A percentile compares a stretch with the other conserved stretches of the same genome.
These are phyloP conservation scores for Penicillium simplicissimum DNA, from an alignment of 495 filamentous ascomycete species.

Conservation along the genomic window DNA sequence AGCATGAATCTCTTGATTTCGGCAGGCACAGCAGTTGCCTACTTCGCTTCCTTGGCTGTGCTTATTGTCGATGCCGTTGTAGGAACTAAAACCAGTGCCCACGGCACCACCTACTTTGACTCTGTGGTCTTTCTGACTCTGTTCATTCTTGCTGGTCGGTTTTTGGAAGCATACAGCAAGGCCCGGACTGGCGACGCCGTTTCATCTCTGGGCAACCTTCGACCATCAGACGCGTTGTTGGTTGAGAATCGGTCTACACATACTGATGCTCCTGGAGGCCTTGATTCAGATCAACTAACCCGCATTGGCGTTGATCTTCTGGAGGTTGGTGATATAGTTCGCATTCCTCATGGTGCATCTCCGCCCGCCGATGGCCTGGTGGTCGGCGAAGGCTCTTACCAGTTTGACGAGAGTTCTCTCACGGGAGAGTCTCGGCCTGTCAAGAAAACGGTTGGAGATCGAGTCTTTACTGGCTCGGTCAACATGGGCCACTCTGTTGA, in stretches of 20 bases:
- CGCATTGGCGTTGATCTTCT: slow-evolving; percentile 69
- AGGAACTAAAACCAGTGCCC: slow-evolving; percentile 34
- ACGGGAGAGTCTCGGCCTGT: slow-evolving; percentile 85
- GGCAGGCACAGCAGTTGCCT: slow-evolving; percentile 84
- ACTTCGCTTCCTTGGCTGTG: slow-evolving; percentile 78
- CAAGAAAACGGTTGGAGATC: slow-evolving; percentile 67
- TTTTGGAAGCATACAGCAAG: slow-evolving; percentile 91
- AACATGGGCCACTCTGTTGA: slow-evolving; percentile 74
- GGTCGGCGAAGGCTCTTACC: slow-evolving; percentile 57
- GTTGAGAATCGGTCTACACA: slow-evolving; percentile 37
- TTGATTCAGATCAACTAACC: slow-evolving; percentile 28
- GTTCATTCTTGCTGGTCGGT: slow-evolving; percentile 80
- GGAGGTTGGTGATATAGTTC: slow-evolving; percentile 79
- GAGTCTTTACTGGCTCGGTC: slow-evolving; percentile 82
- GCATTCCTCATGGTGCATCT: slow-evolving; percentile 74
- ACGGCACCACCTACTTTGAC: slow-evolving; percentile 81
- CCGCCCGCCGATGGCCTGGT: slow-evolving; percentile 83
- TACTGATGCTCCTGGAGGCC: slow-evolving; percentile 3
- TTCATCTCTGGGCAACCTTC: slow-evolving; percentile 71
- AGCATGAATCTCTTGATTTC: slow-evolving; percentile 97
- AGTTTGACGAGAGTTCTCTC: slow-evolving; percentile 86
- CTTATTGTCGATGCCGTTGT: slow-evolving; percentile 66
- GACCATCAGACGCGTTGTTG: slow-evolving; percentile 77
- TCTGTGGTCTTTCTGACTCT: slow-evolving; percentile 92
- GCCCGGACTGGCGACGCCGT: slow-evolving; percentile 89